Evolutionary conservation across 495 filamentous ascomycete species (phyloP), one percentile per base, ranked within the genome.

Genomic region (Hypoxylon fuscum): DNA sequence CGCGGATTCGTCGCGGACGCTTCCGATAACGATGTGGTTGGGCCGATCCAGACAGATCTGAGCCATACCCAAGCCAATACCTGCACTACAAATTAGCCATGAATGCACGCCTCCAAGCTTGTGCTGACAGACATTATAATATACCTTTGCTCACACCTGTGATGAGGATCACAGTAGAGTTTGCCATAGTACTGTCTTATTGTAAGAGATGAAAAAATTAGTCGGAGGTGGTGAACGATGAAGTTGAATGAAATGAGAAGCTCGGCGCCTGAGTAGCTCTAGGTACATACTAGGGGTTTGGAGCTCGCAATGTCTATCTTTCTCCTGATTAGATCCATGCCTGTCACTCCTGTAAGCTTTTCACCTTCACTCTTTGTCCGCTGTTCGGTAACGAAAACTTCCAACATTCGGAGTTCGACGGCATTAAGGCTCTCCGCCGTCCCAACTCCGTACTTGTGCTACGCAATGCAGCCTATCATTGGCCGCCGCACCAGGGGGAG

Each of bases 11-110:
- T 61, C 32, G 6, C 65, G 65, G 15, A 60, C 49, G 49, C 29
- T 49, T 4, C 53, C 65, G 32, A 68, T 60, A 1, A 68, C 65
- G 63, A 48, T 62, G 55, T 68, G 62, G 25, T 66, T 47, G 5
- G 62, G 62, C 3, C 54, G 48, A 31, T 42, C 34, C 17, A 68
- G 56, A 21, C 65, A 68, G 18, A 21, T n/a, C 23, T 59, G 27
- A 34, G 52, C 31, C 17, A 68, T 21, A 23, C 38, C 54, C 25
- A 18, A 14, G 38, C 65, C 65, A 15, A 68, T 48, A 12, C 65
- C 65, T 59, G 32, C 27, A 31, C 27, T 31, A 10, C 27, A 31
- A 31, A 31, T 31, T 31, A 31, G 27, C 27, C 4, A 31, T 31
- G 27, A 10, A 31, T 31, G 27, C 10, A 31, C 10, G 27, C 27